Conservation (phyloP, 1,284 basidiomycete species). For the Cutaneotrichosporon mucoides region DNA sequence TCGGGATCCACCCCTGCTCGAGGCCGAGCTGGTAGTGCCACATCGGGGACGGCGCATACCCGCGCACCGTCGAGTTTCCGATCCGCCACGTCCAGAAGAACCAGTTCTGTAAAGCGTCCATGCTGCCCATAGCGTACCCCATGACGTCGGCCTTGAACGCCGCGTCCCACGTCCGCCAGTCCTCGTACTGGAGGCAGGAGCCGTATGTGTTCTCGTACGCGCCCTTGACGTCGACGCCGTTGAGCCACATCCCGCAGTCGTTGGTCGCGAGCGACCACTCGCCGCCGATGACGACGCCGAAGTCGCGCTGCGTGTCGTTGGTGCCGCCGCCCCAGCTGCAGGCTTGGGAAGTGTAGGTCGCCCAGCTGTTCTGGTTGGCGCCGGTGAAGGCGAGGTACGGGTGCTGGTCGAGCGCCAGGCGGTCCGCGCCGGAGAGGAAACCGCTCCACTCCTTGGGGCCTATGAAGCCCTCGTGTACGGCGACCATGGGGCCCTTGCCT, state of each 20-base stretch:
- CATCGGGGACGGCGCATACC: constrained; percentile 60
- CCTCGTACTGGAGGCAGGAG: constrained; percentile 29
- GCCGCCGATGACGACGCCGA: constrained; percentile 74
- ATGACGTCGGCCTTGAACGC: constrained; percentile 28
- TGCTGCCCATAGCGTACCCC: constrained; percentile 46
- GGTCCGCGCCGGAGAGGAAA: constrained; percentile 67
- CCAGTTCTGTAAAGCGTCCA: constrained; percentile 83
- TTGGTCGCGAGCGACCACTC: constrained; percentile 56
- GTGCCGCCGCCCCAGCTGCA: constrained; percentile 52
- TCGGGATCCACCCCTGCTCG: constrained; percentile 79
- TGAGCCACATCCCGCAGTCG: constrained; percentile 69
- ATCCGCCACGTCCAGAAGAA: constrained; percentile 99
- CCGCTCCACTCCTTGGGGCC: constrained; percentile 61
- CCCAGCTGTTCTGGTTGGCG: constrained; percentile 36
- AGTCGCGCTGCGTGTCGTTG: constrained; percentile 57
- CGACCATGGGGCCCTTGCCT: constrained; percentile 75
- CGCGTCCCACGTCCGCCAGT: constrained; percentile 34
- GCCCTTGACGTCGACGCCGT: constrained; percentile 30
- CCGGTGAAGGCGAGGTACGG: constrained; percentile 42
- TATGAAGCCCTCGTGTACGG: constrained; percentile 73
- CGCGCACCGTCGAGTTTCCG: constrained; percentile 55
- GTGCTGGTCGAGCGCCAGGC: constrained; percentile 52
- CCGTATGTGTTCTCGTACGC: constrained; percentile 18
- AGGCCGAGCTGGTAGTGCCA: constrained; percentile 88
- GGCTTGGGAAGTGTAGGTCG: constrained; percentile 15